Evolutionary conservation across 257 asterid species (phyloP), one percentile per base, ranked within the genome.

Genomic region (Petrea volubilis): DNA sequence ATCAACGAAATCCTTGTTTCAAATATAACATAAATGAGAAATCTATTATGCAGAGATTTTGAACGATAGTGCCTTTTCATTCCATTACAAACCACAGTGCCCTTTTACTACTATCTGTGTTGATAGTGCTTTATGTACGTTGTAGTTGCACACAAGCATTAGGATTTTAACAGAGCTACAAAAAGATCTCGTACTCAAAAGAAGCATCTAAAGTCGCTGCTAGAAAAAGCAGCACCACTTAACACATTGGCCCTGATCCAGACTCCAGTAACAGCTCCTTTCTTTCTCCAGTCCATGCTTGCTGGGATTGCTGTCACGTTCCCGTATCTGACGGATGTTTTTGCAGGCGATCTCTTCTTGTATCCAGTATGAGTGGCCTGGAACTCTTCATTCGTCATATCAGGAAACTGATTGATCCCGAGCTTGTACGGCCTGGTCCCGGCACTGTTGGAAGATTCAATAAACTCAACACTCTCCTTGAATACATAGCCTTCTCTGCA

Each of bases 361-460:
- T 67, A 64, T 67, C 74, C 74, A 46, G 59, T 71, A 23, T 40
- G 70, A 50, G 50, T 57, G 44, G 76, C 67, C 0, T 28, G 62
- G 23, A 82, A 79, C 62, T 82, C 77, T 2, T 76, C 74, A 0
- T 74, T 60, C 2, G 68, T 79, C 58, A 77, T 12, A 70, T 79
- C 84, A 38, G 87, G 75, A 60, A 76, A 82, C 49, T 70, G 17
- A 51, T 82, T 79, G 6, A 73, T 59, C 17, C 61, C 76, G 1
- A 79, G 77, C 66, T 69, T 74, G 58, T 80, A 77, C 4, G 83
- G n/a, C n/a, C n/a, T n/a, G n/a, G n/a, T n/a, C n/a, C n/a, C n/a
- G 61, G 56, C 81, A 10, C 23, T 27, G 50, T 79, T 83, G n/a
- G 33, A 71, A n/a, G 77, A 80, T 18, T 77, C 77, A 7, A 83